Conservation (phyloP, 805 yeast species). For the Starmerella bombi region DNA sequence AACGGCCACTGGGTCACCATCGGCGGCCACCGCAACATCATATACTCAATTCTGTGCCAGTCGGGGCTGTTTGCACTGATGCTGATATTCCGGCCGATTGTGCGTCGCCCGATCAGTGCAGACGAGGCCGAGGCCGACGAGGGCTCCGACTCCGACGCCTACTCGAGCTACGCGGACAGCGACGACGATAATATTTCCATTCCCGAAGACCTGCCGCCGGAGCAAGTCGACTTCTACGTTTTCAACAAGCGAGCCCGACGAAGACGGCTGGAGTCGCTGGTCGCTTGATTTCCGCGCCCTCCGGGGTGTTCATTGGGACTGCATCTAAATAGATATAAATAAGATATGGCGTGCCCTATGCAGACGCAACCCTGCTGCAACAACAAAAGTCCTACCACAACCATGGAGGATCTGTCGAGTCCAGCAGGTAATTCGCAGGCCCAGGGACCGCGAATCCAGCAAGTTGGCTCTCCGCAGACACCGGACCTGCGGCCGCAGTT, state of each 20-base stretch:
- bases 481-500: no score
- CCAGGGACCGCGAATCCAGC: no score
- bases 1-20: constrained; percentile 21
- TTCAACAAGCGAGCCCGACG: constrained; percentile 21
- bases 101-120: constrained; percentile 13
- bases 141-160: constrained; percentile 16
- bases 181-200: constrained; percentile 18
- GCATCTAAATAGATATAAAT: no score
- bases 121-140: constrained; percentile 15
- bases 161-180: constrained; percentile 15
- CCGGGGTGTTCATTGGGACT: no score
- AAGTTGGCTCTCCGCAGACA: no score
- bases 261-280: not conserved
- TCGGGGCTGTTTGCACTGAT: constrained; percentile 15
- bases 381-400: no score
- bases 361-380: no score
- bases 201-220: constrained; percentile 20
- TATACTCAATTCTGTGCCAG: constrained; percentile 14
- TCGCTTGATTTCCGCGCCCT: not conserved
- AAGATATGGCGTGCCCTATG: no score
- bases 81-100: constrained; percentile 20
- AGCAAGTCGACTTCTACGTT: constrained; percentile 20
- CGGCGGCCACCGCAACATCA: constrained; percentile 19
- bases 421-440: no score
- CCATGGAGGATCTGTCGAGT: no score